Evolutionary conservation across 2,329 filamentous ascomycete species (phyloP).

Genomic region (Colletotrichum salicis): DNA sequence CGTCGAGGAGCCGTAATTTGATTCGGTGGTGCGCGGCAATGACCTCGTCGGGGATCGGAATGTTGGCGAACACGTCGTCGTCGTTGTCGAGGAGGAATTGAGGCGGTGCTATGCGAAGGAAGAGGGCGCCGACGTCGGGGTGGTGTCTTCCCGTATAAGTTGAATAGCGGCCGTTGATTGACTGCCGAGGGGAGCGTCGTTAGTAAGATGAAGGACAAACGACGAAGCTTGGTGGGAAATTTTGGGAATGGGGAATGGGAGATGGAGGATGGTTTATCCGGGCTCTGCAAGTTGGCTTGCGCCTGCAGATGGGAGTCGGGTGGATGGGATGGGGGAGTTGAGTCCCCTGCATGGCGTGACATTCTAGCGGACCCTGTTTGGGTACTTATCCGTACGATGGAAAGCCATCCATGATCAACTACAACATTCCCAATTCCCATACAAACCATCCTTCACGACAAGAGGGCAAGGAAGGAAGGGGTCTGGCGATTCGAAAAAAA

Average conservation of each 20-base stretch:
- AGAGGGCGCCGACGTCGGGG: background rate
- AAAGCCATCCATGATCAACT: background rate
- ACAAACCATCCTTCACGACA: background rate
- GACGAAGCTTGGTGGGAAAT: conserved; percentile 5
- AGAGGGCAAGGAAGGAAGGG: background rate
- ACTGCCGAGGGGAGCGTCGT: background rate
- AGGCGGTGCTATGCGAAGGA: background rate
- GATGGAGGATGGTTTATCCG: conserved; percentile 16
- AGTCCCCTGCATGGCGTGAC: background rate
- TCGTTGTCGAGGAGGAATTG: background rate
- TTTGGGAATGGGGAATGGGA: conserved; percentile 7
- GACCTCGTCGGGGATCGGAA: conserved; percentile 10
- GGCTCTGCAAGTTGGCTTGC: background rate
- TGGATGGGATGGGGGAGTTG: background rate
- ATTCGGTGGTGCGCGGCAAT: background rate
- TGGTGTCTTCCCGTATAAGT: background rate
- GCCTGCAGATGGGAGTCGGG: background rate
- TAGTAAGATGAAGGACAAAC: background rate
- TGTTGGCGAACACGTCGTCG: background rate
- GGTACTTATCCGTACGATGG: background rate
- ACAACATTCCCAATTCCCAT: background rate
- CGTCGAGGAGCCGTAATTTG: background rate
- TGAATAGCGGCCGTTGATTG: conserved; percentile 3
- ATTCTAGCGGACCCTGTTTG: background rate
- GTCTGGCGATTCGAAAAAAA: background rate